Conservation (phyloP, 2,329 filamentous ascomycete genomes). For the Aspergillus piperis region DNA sequence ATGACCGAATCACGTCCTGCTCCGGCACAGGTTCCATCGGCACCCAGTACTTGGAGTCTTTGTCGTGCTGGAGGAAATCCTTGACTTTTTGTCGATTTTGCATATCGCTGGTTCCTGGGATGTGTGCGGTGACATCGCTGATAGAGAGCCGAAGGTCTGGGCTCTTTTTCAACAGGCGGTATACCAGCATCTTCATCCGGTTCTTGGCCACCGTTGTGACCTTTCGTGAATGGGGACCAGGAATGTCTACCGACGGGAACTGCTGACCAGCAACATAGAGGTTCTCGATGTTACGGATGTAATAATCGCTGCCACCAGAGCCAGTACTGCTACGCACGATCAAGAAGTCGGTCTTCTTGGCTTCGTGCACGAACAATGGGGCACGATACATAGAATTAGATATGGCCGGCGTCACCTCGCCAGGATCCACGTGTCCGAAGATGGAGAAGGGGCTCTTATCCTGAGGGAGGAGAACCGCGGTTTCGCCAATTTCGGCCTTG, state of each 20-base stretch:
- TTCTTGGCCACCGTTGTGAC: slow-evolving; percentile 98
- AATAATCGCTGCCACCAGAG: slow-evolving; percentile 75
- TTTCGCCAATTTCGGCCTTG: slow-evolving; percentile 84
- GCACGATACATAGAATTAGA: slow-evolving; percentile 96
- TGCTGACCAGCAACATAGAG: slow-evolving; percentile 89
- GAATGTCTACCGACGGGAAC: slow-evolving; percentile 88
- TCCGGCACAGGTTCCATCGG: slow-evolving; percentile 77
- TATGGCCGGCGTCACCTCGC: slow-evolving; percentile 84
- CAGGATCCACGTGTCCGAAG: slow-evolving; percentile 89
- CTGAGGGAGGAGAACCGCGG: slow-evolving; percentile 82
- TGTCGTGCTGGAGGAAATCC: slow-evolving; percentile 90
- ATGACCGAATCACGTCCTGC: slow-evolving; percentile 74
- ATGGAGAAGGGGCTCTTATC: slow-evolving; percentile 95
- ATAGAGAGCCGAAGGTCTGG: slow-evolving; percentile 69
- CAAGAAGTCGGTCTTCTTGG: slow-evolving; percentile 80
- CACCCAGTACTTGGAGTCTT: slow-evolving; percentile 84
- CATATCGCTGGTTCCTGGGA: slow-evolving; percentile 89
- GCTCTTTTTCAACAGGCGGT: slow-evolving; percentile 80
- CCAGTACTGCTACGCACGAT: slow-evolving; percentile 81
- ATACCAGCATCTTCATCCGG: slow-evolving; percentile 92
- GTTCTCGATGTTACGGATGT: slow-evolving; percentile 85
- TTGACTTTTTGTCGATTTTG: slow-evolving; percentile 97
- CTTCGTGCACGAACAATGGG: slow-evolving; percentile 83
- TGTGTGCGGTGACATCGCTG: slow-evolving; percentile 85
- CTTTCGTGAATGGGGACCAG: slow-evolving; percentile 88